Percentiles rank a stretch among this genome's conserved stretches.
phyloP scores from a whole-genome alignment of 805 yeast species.

The Cyberlindnera meyerae region DNA sequence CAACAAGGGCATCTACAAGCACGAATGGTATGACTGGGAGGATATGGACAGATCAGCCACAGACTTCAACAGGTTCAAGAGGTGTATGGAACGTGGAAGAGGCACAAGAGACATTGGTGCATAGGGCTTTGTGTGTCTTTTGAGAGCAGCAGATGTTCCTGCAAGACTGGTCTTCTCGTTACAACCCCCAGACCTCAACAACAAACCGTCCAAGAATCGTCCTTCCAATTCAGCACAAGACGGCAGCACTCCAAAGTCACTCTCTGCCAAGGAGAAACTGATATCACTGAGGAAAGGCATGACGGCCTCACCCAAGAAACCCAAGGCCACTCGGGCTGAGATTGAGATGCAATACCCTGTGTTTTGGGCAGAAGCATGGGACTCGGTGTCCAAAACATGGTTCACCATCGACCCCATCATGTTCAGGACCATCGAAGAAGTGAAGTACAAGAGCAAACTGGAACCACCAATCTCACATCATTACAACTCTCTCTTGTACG shows the following conservation, averaged over 20 bases:
- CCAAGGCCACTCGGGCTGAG: conserved; percentile 18
- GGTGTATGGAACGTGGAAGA: conserved; percentile 37
- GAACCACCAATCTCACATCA: conserved; percentile 68
- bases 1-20: conserved; percentile 33
- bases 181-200: conserved; percentile 85
- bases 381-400: conserved; percentile 65
- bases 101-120: conserved; percentile 81
- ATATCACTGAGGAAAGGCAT: conserved; percentile 21
- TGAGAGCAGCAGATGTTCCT: conserved; percentile 65
- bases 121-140: conserved; percentile 78
- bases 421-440: conserved; percentile 55
- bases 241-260: neutral
- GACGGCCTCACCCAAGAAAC: neutral
- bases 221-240: neutral
- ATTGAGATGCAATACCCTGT: conserved; percentile 50
- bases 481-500: conserved; percentile 64
- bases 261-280: conserved; percentile 15
- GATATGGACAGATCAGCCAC: conserved; percentile 16
- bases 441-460: conserved; percentile 48
- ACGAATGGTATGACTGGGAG: conserved; percentile 39
- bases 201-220: conserved; percentile 13
- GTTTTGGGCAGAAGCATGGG: conserved; percentile 96
- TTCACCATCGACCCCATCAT: conserved; percentile 81
- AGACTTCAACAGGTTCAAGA: conserved; percentile 38
- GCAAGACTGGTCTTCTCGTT: conserved; percentile 76